Evolutionary conservation across 495 filamentous ascomycete genomes (phyloP), one percentile per base, ranked within the genome.

Genomic region (Podospora pseudopauciseta): DNA sequence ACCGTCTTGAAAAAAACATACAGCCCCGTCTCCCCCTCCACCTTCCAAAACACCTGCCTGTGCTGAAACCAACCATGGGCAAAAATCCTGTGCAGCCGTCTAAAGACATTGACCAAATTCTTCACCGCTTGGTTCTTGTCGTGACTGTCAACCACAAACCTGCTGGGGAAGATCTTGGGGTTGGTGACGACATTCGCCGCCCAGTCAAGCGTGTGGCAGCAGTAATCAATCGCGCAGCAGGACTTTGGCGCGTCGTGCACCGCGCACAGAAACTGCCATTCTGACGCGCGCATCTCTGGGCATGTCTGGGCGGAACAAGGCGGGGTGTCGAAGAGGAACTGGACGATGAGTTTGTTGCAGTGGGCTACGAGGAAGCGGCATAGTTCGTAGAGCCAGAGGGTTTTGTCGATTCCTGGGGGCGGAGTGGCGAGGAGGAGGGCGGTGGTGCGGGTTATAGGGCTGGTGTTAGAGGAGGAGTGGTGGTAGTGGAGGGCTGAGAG

Each of bases 1-100:
- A 98, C 94, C 0, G 90, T 96, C 84, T 97, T 98, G 84, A 98
- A 98, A 68, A 99, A 90, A 54, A 95, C 84, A 76, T 98, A 99
- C 2, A 99, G 79, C 11, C 95, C 95, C 60, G 90, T 90, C 75
- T 91, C 86, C 15, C 85, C 85, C 77, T 99, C 96, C n/a, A 97
- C 90, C 54, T 91, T 88, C 93, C 94, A 97, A 75, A 98, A 99
- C n/a, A 96, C 89, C 62, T 88, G 88, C 20, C 93, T 87, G 75
- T 99, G 95, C 77, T 97, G 93, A 77, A 97, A 99, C 95, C 95
- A 99, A 13, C 95, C 95, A 73, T 99, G 95, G 63, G 95, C 96
- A 75, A 98, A 98, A 76, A 99, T 97, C 60, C 95, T 86, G 77
- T 99, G 97, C 63, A 98, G 85, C 7, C 95, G 86, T 64, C 96